Conservation (phyloP, 2,329 filamentous ascomycete genomes). For the Penicillium sp. region DNA sequence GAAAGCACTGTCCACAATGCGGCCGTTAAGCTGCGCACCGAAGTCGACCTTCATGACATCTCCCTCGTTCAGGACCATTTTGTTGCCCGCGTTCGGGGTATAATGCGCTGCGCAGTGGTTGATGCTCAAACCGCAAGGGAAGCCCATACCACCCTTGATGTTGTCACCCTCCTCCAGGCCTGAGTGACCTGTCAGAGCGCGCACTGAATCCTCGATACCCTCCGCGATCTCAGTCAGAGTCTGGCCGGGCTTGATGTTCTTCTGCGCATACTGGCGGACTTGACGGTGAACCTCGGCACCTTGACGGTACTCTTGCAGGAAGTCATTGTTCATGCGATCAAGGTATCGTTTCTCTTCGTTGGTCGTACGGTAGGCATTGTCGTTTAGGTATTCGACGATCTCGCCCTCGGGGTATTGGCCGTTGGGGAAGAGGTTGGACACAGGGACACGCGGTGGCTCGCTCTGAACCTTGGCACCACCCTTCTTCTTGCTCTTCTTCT, state of each 20-base stretch:
- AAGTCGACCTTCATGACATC: conserved; percentile 75
- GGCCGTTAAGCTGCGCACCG: conserved; percentile 67
- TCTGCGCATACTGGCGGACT: conserved; percentile 78
- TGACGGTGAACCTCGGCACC: conserved; percentile 87
- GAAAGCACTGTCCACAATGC: conserved; percentile 70
- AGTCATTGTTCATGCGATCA: conserved; percentile 76
- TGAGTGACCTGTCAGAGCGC: conserved; percentile 71
- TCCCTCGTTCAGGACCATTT: conserved; percentile 62
- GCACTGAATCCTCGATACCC: conserved; percentile 80
- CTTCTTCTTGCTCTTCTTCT: conserved; percentile 68
- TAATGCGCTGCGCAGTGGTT: conserved; percentile 86
- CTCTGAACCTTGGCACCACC: conserved; percentile 65
- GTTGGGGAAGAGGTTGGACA: conserved; percentile 72
- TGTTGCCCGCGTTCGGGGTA: conserved; percentile 84
- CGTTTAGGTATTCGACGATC: conserved; percentile 72
- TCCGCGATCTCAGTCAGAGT: conserved; percentile 78
- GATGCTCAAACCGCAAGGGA: conserved; percentile 78
- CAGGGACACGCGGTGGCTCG: conserved; percentile 69
- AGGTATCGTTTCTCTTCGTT: conserved; percentile 80
- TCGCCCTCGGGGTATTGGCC: conserved; percentile 73
- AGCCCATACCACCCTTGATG: conserved; percentile 77
- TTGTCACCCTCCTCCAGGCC: conserved; percentile 77
- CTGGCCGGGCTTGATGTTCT: conserved; percentile 77
- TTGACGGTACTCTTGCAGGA: conserved; percentile 76
- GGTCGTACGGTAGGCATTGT: conserved; percentile 76